phyloP scores from a whole-genome alignment of 768 basidiomycete species.

The Suillus spraguei region DNA sequence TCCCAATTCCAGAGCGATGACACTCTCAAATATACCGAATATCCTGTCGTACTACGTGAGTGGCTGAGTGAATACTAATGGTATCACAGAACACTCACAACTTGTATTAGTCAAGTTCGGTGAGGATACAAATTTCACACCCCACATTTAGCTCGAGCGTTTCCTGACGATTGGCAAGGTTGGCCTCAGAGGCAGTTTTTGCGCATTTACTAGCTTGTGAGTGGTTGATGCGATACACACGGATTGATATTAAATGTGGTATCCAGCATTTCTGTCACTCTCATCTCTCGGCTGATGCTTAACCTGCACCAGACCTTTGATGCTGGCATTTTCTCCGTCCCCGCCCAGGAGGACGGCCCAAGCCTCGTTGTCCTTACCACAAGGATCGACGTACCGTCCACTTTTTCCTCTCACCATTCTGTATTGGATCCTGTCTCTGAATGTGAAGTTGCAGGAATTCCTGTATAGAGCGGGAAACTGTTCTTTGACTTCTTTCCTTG shows the following conservation, averaged over 20 bases:
- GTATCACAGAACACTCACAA: neutral
- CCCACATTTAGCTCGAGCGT: neutral
- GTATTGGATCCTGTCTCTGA: neutral
- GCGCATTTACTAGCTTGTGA: conserved; percentile 53
- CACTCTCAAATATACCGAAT: conserved; percentile 50
- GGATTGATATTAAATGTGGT: neutral
- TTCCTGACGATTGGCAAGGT: neutral
- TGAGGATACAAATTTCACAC: conserved; percentile 3
- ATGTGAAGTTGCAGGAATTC: neutral
- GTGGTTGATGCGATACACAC: conserved; percentile 9
- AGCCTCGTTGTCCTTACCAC: conserved; percentile 20
- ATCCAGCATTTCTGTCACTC: conserved; percentile 47
- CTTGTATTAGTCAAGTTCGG: conserved; percentile 10
- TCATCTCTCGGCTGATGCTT: conserved; percentile 59
- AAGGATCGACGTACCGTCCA: neutral
- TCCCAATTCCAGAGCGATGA: conserved; percentile 37
- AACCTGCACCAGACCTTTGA: conserved; percentile 49
- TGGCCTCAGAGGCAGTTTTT: conserved; percentile 43
- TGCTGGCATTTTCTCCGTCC: conserved; percentile 9
- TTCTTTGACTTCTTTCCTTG: neutral
- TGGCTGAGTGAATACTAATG: neutral
- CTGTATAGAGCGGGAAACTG: neutral
- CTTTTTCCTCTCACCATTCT: neutral
- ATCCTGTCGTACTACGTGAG: conserved; percentile 43
- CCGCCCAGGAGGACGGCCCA: conserved; percentile 44